Conservation (phyloP, 2,329 filamentous ascomycete species). For the Rutstroemia sp. region DNA sequence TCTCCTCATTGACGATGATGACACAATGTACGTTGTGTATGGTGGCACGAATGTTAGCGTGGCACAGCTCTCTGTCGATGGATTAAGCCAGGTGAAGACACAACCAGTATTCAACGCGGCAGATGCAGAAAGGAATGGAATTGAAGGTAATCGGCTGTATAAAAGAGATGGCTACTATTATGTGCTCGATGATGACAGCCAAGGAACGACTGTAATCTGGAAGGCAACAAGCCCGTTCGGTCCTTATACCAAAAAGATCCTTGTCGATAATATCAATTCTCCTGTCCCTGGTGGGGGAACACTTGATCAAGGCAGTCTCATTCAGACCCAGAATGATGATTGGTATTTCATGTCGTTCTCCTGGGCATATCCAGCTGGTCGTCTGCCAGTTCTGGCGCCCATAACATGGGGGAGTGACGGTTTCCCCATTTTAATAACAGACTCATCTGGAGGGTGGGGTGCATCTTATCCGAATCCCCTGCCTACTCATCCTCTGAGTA, state of each 20-base stretch:
- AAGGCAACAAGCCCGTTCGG: slow-evolving; percentile 44
- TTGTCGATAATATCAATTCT: slow-evolving; percentile 7
- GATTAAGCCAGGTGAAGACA: no score
- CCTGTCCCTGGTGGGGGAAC: slow-evolving; percentile 39
- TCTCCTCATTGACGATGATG: no score
- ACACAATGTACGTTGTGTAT: no score
- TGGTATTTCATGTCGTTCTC: slow-evolving; percentile 56
- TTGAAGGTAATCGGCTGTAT: slow-evolving; percentile 39
- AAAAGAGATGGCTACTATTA: slow-evolving; percentile 53
- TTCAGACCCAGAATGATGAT: slow-evolving; percentile 42
- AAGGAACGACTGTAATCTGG: slow-evolving; percentile 39
- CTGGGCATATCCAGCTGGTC: slow-evolving; percentile 47
- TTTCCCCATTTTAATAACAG: no score
- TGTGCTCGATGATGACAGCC: slow-evolving; percentile 39
- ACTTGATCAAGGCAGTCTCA: slow-evolving; percentile 49
- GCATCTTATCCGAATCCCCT: no score
- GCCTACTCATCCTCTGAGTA: no score
- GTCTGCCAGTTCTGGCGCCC: slow-evolving; percentile 39
- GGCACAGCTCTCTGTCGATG: no score
- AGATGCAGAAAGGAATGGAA: no score
- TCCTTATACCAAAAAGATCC: slow-evolving; percentile 34
- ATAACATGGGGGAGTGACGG: no score
- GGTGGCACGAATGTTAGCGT: no score
- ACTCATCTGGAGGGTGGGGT: no score
- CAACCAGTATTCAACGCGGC: no score